Conservation (phyloP, 2,329 filamentous ascomycete species). For the Aspergillus floridensis region DNA sequence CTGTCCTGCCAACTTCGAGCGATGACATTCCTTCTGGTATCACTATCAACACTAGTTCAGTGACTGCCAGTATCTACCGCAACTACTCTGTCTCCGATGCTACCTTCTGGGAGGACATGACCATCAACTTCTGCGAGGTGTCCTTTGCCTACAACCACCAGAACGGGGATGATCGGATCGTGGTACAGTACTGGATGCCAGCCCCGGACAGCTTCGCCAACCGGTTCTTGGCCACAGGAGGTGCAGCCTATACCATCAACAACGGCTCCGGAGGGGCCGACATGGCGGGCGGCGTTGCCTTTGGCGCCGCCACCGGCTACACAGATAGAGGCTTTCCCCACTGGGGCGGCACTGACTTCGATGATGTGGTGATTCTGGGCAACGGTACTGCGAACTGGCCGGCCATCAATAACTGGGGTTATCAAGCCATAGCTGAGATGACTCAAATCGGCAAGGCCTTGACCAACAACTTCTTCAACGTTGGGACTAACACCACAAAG, state of each 20-base stretch:
- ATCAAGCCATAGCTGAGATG: not conserved
- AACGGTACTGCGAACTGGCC: constrained; percentile 1
- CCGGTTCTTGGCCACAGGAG: not conserved
- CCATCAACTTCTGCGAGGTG: not conserved
- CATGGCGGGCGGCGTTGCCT: not conserved
- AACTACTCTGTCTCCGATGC: not conserved
- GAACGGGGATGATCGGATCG: not conserved
- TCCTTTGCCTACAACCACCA: constrained; percentile 1
- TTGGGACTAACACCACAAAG: not conserved
- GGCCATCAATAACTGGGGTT: not conserved
- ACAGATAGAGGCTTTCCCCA: not conserved
- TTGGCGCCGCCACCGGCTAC: not conserved
- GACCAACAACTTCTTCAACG: not conserved
- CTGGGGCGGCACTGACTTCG: not conserved
- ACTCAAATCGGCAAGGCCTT: not conserved
- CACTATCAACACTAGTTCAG: not conserved
- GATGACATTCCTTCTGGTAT: too few relatives aligned
- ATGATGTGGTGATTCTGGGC: not conserved
- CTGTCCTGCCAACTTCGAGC: not conserved
- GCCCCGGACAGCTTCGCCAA: not conserved
- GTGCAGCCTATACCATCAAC: not conserved
- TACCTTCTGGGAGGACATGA: not conserved
- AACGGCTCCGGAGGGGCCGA: not conserved
- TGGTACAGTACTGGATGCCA: constrained; percentile 1
- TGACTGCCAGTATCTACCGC: not conserved